phyloP scores from a whole-genome alignment of 2,329 filamentous ascomycete genomes.

The Sclerotinia sclerotiorum region DNA sequence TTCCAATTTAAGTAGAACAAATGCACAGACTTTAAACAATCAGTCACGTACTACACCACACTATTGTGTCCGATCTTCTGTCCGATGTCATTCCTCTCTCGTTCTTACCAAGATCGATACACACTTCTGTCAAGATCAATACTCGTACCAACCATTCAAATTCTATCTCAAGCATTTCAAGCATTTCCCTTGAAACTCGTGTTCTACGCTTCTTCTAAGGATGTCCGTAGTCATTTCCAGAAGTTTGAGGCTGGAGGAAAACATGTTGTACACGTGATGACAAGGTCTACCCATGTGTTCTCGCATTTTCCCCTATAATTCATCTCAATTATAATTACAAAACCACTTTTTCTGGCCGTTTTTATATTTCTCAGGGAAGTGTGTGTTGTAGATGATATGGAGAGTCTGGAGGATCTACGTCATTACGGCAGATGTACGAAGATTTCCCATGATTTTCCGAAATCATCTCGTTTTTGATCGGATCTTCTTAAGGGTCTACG shows the following conservation, averaged over 20 bases:
- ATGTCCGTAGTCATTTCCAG: neutral
- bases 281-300: constrained; percentile 16
- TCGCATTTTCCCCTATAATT: neutral
- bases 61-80: neutral
- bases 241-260: neutral
- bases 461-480: constrained; percentile 3
- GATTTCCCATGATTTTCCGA: constrained; percentile 12
- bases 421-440: constrained; percentile 19
- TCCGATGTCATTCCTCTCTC: neutral
- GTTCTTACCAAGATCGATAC: neutral
- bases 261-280: constrained; percentile 8
- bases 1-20: constrained; percentile 6
- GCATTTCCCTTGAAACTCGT: constrained; percentile 16
- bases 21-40: neutral
- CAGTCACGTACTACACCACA: too few relatives aligned
- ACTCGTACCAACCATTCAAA: neutral
- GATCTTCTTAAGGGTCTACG: constrained; percentile 9
- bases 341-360: neutral
- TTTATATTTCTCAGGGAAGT: neutral
- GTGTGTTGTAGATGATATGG: neutral
- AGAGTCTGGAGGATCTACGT: constrained; percentile 20
- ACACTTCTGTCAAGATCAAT: too few relatives aligned
- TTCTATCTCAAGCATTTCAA: neutral
- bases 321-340: constrained; percentile 9
- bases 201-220: constrained; percentile 12